Evolutionary conservation across 2,329 filamentous ascomycete genomes (phyloP).

Genomic region (Myotisia sp.): DNA sequence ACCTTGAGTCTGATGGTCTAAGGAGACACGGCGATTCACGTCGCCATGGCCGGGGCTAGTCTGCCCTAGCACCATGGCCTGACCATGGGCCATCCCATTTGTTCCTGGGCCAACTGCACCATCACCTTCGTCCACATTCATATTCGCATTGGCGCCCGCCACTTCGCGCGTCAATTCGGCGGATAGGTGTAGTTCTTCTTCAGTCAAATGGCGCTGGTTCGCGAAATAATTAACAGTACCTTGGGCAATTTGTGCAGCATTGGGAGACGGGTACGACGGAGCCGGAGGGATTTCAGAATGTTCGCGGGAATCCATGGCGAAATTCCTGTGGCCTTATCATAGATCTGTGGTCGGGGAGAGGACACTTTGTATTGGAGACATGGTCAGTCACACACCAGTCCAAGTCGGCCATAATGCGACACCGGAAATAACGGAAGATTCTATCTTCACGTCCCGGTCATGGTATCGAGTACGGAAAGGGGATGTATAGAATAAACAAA

Average conservation of each 20-base stretch:
- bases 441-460: no score
- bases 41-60: slow-evolving; percentile 23
- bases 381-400: no score
- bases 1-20: slow-evolving; percentile 18
- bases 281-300: slow-evolving; percentile 31
- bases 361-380: no score
- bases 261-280: slow-evolving; percentile 32
- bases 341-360: no score
- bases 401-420: no score
- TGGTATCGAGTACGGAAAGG: no score
- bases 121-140: no score
- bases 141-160: slow-evolving; percentile 30
- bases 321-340: neutral
- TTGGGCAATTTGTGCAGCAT: slow-evolving; percentile 31
- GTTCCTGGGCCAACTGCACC: slow-evolving; percentile 21
- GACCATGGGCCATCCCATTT: slow-evolving; percentile 28
- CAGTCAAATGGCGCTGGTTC: slow-evolving; percentile 29
- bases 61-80: slow-evolving; percentile 27
- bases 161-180: slow-evolving; percentile 35
- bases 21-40: slow-evolving; percentile 24
- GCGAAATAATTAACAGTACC: slow-evolving; percentile 31
- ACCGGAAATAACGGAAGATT: no score
- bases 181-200: slow-evolving; percentile 34
- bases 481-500: no score
- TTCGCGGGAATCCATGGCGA: slow-evolving; percentile 29